Base-by-base conservation (phyloP, 1,284 basidiomycete genomes). In the Ustilago trichophora region DNA sequence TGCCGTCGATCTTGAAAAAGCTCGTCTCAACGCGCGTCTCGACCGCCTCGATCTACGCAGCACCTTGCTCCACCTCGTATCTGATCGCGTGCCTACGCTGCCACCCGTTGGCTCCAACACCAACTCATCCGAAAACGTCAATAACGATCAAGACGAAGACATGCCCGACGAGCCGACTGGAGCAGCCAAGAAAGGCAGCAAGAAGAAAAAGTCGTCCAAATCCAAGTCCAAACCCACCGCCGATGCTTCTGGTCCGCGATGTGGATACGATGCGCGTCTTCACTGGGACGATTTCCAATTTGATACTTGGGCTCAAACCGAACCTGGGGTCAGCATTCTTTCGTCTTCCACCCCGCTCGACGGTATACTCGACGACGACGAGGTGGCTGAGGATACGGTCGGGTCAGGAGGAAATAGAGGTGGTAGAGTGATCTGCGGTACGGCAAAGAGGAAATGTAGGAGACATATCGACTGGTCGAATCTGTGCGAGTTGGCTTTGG, bases 261-360 rank as follows among this genome's bases (percentile, higher is more conserved):
- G 68, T 40, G 68, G 68, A n/a, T 71, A 66, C 51, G 68, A 71
- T 25, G 40, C 57, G 13, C 57, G 68, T 3, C 55, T 71, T 29
- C 50, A 62, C 32, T 71, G 58, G 58, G 62, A 60, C 45, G 51
- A 71, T 25, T 21, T 35, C 3, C 15, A 18, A 0, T 71, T 71
- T 25, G 57, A 65, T n/a, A 9, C 22, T 4, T 71, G 62, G 62
- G 41, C 51, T 5, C 38, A 36, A 16, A n/a, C 29, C 4, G 24
- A 45, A 5, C 42, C 21, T 2, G 68, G 63, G 6, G 24, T 19
- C 1, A 21, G n/a, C 25, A 71, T 71, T 16, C 54, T 71, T 4
- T 19, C 38, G 2, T 47, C 58, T 24, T 47, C 63, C 0, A 0
- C 26, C 0, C 38, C 63, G 13, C 38, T 71, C 11, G 58, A 66